phyloP scores from a whole-genome alignment of 345 rosid genomes.

The Tarenaya hassleriana region DNA sequence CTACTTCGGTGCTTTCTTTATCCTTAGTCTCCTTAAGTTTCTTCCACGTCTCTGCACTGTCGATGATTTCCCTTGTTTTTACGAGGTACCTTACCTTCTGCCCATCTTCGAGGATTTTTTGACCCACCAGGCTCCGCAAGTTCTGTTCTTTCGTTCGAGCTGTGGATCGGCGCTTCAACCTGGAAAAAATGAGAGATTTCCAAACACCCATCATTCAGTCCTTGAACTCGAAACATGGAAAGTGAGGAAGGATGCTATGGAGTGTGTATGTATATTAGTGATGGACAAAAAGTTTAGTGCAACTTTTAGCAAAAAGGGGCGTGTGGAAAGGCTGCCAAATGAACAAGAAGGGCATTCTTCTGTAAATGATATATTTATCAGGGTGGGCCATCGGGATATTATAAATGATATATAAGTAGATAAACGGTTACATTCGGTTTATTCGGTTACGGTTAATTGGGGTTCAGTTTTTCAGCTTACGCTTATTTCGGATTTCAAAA shows the following conservation, averaged over 20 bases:
- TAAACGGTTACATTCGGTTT: no score
- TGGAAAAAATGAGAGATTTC: slow-evolving; percentile 31
- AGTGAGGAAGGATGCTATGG: not conserved
- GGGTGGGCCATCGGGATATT: no score
- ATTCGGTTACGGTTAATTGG: no score
- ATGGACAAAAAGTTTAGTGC: slow-evolving; percentile 1
- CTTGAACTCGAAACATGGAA: not conserved
- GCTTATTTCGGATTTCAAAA: no score
- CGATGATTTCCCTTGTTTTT: slow-evolving; percentile 85
- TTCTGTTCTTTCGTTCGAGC: slow-evolving; percentile 86
- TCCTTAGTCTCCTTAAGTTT: slow-evolving; percentile 55
- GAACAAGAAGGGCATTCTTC: not conserved
- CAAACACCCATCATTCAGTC: not conserved
- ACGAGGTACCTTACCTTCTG: slow-evolving; percentile 60
- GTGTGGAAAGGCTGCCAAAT: not conserved
- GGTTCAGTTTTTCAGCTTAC: no score
- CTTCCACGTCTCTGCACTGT: slow-evolving; percentile 66
- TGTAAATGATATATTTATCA: not conserved
- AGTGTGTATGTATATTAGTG: no score
- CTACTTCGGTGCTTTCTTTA: slow-evolving; percentile 52
- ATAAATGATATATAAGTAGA: no score
- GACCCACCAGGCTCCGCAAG: slow-evolving; percentile 75
- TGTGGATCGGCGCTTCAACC: slow-evolving; percentile 93
- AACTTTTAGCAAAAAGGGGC: not conserved
- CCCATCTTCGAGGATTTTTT: slow-evolving; percentile 66